Evolutionary conservation across 2,329 filamentous ascomycete species (phyloP).

Genomic region (Ceratocystiopsis sp.): DNA sequence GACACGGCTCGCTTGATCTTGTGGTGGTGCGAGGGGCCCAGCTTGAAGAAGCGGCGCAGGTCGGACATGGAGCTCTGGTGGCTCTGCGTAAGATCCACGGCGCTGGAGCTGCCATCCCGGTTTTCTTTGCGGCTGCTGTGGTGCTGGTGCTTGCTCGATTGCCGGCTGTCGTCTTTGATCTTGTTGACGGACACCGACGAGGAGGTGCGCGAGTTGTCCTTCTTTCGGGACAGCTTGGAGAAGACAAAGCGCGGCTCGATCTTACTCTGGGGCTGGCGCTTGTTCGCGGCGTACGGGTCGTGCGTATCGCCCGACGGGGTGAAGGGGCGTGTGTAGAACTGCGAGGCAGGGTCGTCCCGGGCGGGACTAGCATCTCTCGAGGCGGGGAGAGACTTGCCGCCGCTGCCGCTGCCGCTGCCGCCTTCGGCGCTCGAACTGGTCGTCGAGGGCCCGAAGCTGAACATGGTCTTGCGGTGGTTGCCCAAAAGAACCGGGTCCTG

Average conservation of each 20-base stretch:
- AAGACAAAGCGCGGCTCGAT: slow-evolving; percentile 80
- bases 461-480: slow-evolving; percentile 36
- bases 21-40: slow-evolving; percentile 45
- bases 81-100: slow-evolving; percentile 27
- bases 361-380: slow-evolving; percentile 50
- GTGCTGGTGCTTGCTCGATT: slow-evolving; percentile 24
- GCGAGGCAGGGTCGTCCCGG: slow-evolving; percentile 37
- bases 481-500: slow-evolving; percentile 11
- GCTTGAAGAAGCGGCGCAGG: slow-evolving; percentile 90
- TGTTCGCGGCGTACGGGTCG: slow-evolving; percentile 75
- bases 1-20: slow-evolving; percentile 55
- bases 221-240: slow-evolving; percentile 57
- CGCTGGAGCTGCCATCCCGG: slow-evolving; percentile 8
- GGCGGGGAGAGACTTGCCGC: slow-evolving; percentile 31
- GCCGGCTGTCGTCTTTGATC: slow-evolving; percentile 31
- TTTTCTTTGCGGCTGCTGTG: slow-evolving; percentile 13
- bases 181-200: slow-evolving; percentile 34
- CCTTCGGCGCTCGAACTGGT: slow-evolving; percentile 16
- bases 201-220: slow-evolving; percentile 37
- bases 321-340: slow-evolving; percentile 54
- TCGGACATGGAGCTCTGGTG: slow-evolving; percentile 79
- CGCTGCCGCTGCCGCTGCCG: slow-evolving; percentile 7
- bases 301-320: slow-evolving; percentile 66
- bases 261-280: slow-evolving; percentile 48
- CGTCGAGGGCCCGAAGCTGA: slow-evolving; percentile 25